These are phyloP conservation scores for Chaetomium strumarium DNA, from an alignment of 2,329 filamentous ascomycete genomes.

Conservation along the genomic window DNA sequence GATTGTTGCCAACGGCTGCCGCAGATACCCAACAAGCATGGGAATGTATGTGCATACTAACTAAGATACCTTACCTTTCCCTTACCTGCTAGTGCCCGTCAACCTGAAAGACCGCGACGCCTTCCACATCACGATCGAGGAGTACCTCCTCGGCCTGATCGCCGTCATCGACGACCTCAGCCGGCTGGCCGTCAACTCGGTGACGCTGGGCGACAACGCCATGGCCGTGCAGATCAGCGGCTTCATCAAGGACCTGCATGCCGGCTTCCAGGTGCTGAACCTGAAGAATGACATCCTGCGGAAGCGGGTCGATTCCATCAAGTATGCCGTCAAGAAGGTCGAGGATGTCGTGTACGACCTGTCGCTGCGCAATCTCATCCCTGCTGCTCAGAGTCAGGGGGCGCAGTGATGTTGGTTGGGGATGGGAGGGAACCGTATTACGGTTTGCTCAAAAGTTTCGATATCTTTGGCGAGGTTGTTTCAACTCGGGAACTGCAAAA, in stretches of 20 bases:
- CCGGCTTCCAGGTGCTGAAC: slow-evolving; percentile 94
- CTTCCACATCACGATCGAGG: slow-evolving; percentile 95
- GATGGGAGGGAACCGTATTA: no score
- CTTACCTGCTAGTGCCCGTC: slow-evolving; percentile 60
- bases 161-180: slow-evolving; percentile 84
- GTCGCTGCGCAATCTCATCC: slow-evolving; percentile 75
- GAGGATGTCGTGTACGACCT: slow-evolving; percentile 98
- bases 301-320: slow-evolving; percentile 84
- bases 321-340: slow-evolving; percentile 96
- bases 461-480: no score
- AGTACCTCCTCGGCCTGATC: slow-evolving; percentile 87
- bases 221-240: slow-evolving; percentile 81
- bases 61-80: no score
- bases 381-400: slow-evolving; percentile 40
- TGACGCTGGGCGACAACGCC: slow-evolving; percentile 82
- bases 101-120: slow-evolving; percentile 84
- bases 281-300: slow-evolving; percentile 91
- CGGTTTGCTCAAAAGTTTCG: no score
- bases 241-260: slow-evolving; percentile 92
- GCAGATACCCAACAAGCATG: background rate
- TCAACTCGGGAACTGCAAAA: no score
- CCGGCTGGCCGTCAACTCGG: slow-evolving; percentile 87
- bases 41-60: slow-evolving; percentile 9
- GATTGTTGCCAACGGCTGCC: slow-evolving; percentile 16
- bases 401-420: slow-evolving; percentile 25